Evolutionary conservation across 495 filamentous ascomycete genomes (phyloP), one percentile per base, ranked within the genome.

Genomic region (Xylaria nigripes): DNA sequence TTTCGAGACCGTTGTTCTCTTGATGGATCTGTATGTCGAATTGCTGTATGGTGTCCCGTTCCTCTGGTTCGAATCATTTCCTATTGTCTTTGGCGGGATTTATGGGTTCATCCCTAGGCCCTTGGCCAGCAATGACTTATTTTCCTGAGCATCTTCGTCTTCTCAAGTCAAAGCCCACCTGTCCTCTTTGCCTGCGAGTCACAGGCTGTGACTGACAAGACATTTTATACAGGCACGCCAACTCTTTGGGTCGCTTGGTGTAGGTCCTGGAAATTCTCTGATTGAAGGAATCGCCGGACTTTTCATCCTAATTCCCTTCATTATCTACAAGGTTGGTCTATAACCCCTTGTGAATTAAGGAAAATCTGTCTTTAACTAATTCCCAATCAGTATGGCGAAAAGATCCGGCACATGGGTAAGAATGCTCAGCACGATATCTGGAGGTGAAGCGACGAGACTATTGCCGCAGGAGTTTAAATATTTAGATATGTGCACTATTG

Each of bases 21-120:
- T 66, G 23, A 64, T 62, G 56, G 53, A 69, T 55, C 12, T 87
- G 12, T 85, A 88, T 55, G 48, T 81, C 1, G 85, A 84, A 0
- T 72, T 91, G 16, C 66, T 90, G 10, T 72, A 91, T 12, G 88
- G 86, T 3, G 81, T 90, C n/a, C 64, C 90, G 1, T 90, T 91
- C 61, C 73, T 91, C 6, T 92, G 90, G 70, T 90, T 92, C 62
- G 86, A 87, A 22, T 86, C 86, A 1, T 90, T 90, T 60, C 77
- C 84, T 18, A 61, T 90, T 15, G 82, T 90, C 29, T 92, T 91
- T 64, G 59, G 72, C 13, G 73, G 78, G 13, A 79, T 86, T 27
- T 86, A 92, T 66, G 77, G 75, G 7, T 81, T 92, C 59, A 70
- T 15, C 16, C 3, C 53, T 21, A n/a, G n/a, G n/a, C n/a, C n/a